These are phyloP conservation scores for Tolypocladium amazonense DNA, from an alignment of 2,329 filamentous ascomycete species.

Conservation along the genomic window DNA sequence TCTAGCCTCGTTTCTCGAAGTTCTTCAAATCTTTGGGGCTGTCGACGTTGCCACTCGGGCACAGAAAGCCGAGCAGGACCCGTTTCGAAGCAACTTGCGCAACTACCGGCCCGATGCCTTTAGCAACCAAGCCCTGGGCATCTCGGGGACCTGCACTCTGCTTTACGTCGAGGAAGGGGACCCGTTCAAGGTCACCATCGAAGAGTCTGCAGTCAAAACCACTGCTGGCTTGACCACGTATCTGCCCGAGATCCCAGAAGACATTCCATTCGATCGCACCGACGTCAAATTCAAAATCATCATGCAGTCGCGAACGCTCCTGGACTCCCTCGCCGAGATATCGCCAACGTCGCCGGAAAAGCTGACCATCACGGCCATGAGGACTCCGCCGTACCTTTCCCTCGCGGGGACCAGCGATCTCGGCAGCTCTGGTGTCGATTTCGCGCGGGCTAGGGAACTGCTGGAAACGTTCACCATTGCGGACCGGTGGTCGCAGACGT, in stretches of 20 bases:
- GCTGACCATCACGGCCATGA: slow-evolving; percentile 57
- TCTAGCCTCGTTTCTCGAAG: slow-evolving; percentile 78
- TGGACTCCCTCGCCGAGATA: slow-evolving; percentile 62
- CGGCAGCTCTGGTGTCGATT: slow-evolving; percentile 55
- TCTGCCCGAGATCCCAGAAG: slow-evolving; percentile 59
- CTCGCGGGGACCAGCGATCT: slow-evolving; percentile 53
- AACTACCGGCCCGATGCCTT: slow-evolving; percentile 65
- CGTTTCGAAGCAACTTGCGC: slow-evolving; percentile 49
- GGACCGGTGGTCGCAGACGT: slow-evolving; percentile 55
- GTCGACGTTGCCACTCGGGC: slow-evolving; percentile 53
- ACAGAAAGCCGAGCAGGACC: slow-evolving; percentile 47
- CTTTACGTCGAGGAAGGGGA: slow-evolving; percentile 65
- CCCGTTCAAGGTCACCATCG: slow-evolving; percentile 73
- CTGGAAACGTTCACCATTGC: slow-evolving; percentile 65
- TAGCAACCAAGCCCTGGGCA: slow-evolving; percentile 69
- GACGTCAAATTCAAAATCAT: slow-evolving; percentile 85
- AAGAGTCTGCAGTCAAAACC: slow-evolving; percentile 78
- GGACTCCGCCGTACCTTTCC: slow-evolving; percentile 59
- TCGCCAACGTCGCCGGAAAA: slow-evolving; percentile 60
- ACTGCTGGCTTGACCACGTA: slow-evolving; percentile 89
- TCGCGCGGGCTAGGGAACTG: slow-evolving; percentile 52
- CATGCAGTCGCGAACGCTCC: slow-evolving; percentile 67
- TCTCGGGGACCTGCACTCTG: slow-evolving; percentile 77
- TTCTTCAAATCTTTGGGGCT: slow-evolving; percentile 90
- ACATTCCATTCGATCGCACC: slow-evolving; percentile 81